Evolutionary conservation across 208 protist species (phyloP), one percentile per base, ranked within the genome.

Genomic region (Entamoeba invadens): DNA sequence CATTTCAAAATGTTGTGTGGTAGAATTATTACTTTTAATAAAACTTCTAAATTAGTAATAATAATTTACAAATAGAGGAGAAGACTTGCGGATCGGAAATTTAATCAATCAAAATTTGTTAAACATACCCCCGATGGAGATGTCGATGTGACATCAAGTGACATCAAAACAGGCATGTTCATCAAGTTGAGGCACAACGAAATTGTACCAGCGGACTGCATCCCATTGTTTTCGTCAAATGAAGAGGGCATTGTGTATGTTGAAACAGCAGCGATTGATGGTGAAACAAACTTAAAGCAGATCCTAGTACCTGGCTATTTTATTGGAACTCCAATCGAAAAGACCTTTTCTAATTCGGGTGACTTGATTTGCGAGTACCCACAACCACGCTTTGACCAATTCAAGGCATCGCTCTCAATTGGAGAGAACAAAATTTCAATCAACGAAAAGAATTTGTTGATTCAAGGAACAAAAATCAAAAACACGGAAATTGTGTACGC

Each of bases 221-320:
- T 99, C 10, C 96, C 99, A 35, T 94, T 99, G 12, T 97, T 97
- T 45, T 99, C 98, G 12, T 98, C 97, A 2, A 98, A 99, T 46
- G 97, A 97, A 68, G 97, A 46, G 45, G 98, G 98, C 38, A 97
- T 97, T 0, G 97, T 96, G 77, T 99, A 99, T 94, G 97, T 99
- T n/a, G 93, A 98, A 93, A 99, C 98, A 1, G 98, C 99, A 95
- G 98, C 99, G 95, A 96, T 99, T 3, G 98, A 99, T 95, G 98
- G 99, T 38, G 98, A 99, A 95, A 99, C 98, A 8, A 98, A 99
- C 95, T 99, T 98, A 98, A 99, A 99, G 95, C 18, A 6, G n/a
- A 3, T 0, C 38, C 25, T 45, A 18, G 77, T 77, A 8, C 57
- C 77, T 0, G 0, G 0, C 45, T 0, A 91, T 91, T 91, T 91